phyloP scores from a whole-genome alignment of 192 early-diverging fungal genomes.

The Backusella australiensis region DNA sequence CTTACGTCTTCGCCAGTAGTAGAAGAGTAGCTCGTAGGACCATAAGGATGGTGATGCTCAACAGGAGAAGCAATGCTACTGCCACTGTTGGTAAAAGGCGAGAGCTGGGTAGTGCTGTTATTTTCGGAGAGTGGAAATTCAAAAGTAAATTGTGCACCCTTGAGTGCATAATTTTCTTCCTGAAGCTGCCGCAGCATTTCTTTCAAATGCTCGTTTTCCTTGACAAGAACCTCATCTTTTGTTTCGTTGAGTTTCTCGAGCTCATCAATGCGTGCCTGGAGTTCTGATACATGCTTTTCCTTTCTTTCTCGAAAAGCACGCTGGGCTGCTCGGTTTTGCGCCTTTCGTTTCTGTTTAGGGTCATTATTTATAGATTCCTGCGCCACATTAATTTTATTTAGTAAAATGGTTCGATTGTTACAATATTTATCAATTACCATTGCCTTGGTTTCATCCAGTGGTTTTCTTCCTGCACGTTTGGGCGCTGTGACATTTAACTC shows the following conservation, averaged over 20 bases:
- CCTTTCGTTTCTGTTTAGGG: conserved; percentile 39
- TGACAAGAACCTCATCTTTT: conserved; percentile 41
- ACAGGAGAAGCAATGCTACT: conserved; percentile 7
- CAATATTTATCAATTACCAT: conserved; percentile 15
- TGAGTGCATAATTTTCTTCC: conserved; percentile 56
- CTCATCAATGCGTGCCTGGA: conserved; percentile 73
- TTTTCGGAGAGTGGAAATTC: conserved; percentile 40
- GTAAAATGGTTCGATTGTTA: not conserved
- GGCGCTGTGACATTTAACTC: not conserved
- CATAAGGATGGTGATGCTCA: not conserved
- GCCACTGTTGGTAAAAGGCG: not conserved
- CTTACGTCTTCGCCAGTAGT: not conserved
- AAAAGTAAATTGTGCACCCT: conserved; percentile 54
- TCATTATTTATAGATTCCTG: conserved; percentile 16
- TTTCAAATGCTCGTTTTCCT: conserved; percentile 53
- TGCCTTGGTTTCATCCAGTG: conserved; percentile 23
- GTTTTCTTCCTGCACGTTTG: conserved; percentile 32
- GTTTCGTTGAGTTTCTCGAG: conserved; percentile 56
- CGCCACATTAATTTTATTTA: not conserved
- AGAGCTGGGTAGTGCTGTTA: not conserved
- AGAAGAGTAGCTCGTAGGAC: not conserved
- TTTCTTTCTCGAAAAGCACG: conserved; percentile 69
- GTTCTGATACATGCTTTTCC: conserved; percentile 77
- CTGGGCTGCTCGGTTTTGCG: conserved; percentile 39
- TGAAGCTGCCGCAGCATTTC: conserved; percentile 50